Evolutionary conservation across 2,329 filamentous ascomycete genomes (phyloP), one percentile per base, ranked within the genome.

Genomic region (Fusarium sp.): DNA sequence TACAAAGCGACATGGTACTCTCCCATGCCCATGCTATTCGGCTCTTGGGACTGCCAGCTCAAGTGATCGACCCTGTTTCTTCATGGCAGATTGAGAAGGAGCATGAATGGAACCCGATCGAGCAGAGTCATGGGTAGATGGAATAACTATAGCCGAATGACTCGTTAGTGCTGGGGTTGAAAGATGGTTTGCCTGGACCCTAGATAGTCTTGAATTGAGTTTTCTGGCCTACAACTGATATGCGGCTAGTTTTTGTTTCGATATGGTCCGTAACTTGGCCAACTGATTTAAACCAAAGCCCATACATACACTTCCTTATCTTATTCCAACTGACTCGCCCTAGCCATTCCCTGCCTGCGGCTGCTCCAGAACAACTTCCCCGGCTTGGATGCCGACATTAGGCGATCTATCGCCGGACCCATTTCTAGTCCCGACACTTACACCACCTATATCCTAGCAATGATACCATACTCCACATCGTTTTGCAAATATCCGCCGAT

Each of bases 391-490:
- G 34, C 43, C 38, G 42, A 46, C 13, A 15, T 6, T 53, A 24
- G 54, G 49, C 31, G 19, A 48, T 6, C 7, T 0, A 29, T 22
- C 9, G 9, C 22, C 56, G 62, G 57, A 7, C 0, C 15, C 26
- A 65, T 7, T 50, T 58, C 35, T 65, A 40, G 9, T 6, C 5
- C 44, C 61, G 46, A 44, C 29, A 2, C 6, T 9, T 4, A 24
- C 13, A 34, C 31, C 31, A 11, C 9, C 10, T 6, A 11, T 13
- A 32, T 11, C 40, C 39, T 28, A 35, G 22, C 42, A 42, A 51
- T 65, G 57, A 52, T 58, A 58, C 57, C 42, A 42, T 54, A 26
- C 44, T 24, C 57, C 15, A 43, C 61, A 19, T 24, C 12, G 44
- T 34, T 32, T 24, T 36, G 44, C 39, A 42, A 48, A 42, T 22